Percentiles rank a stretch among this genome's conserved stretches.
Evolutionary conservation across 805 yeast genomes (phyloP).

Genomic region (Cyberlindnera lachancei): DNA sequence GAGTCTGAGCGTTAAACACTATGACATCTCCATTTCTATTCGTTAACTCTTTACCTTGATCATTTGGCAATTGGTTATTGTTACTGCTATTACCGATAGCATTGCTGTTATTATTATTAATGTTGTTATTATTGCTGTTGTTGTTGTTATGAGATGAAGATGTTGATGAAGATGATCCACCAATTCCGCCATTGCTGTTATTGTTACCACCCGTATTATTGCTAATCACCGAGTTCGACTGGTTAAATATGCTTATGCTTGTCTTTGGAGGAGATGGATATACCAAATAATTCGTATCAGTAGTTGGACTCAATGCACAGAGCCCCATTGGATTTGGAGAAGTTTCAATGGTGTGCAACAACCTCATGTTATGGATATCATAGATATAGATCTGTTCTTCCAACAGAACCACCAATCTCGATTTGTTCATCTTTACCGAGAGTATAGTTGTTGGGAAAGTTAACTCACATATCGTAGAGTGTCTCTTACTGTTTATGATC

Average conservation of each 20-base stretch:
- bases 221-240: conserved; percentile 1
- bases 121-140: too few relatives aligned
- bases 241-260: conserved; percentile 9
- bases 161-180: too few relatives aligned
- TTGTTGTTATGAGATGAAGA: too few relatives aligned
- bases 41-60: conserved; percentile 20
- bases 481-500: conserved; percentile 70
- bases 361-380: conserved; percentile 63
- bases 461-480: conserved; percentile 58
- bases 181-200: too few relatives aligned
- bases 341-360: conserved; percentile 48
- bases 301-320: conserved; percentile 50
- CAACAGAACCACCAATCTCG: conserved; percentile 53
- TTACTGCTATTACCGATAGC: too few relatives aligned
- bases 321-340: conserved; percentile 45
- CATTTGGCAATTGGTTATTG: not conserved
- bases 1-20: conserved; percentile 50
- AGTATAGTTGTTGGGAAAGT: conserved; percentile 58
- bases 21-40: conserved; percentile 56
- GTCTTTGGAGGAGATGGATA: conserved; percentile 73
- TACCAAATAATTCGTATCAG: conserved; percentile 49
- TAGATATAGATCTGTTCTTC: conserved; percentile 63
- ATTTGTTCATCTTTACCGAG: conserved; percentile 57
- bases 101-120: too few relatives aligned
- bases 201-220: too few relatives aligned